phyloP scores from a whole-genome alignment of 1,139 yeast species.

The Barnettozyma hawaiiensis region DNA sequence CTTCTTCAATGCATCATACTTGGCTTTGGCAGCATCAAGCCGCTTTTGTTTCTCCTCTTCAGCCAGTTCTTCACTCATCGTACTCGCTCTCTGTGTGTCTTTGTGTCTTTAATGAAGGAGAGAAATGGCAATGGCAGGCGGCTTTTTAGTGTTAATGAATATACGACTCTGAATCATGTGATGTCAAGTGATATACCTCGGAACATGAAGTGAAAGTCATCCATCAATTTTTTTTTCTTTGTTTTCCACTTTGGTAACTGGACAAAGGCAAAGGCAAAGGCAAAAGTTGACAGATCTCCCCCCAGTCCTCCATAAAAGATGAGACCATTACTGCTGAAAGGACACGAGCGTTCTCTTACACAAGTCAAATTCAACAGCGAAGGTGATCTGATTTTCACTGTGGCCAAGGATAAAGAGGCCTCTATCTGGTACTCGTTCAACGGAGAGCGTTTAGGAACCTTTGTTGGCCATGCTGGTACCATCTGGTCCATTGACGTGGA shows the following conservation, averaged over 20 bases:
- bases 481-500: constrained; percentile 94
- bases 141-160: too few relatives aligned
- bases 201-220: neutral
- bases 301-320: too few relatives aligned
- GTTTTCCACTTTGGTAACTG: neutral
- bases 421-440: constrained; percentile 92
- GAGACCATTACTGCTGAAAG: constrained; percentile 59
- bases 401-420: constrained; percentile 86
- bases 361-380: constrained; percentile 93
- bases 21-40: constrained; percentile 51
- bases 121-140: too few relatives aligned
- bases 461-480: constrained; percentile 87
- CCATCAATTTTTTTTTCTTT: neutral
- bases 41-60: constrained; percentile 45
- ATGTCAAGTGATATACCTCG: neutral
- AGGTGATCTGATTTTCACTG: constrained; percentile 90
- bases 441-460: constrained; percentile 96
- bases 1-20: constrained; percentile 58
- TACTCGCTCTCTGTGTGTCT: neutral
- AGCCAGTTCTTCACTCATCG: constrained; percentile 20
- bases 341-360: constrained; percentile 82
- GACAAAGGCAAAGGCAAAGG: neutral
- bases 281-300: constrained; percentile 15
- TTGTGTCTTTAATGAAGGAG: neutral
- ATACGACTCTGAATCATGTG: neutral